Evolutionary conservation across 768 basidiomycete species (phyloP).

Genomic region (Lactifluus hygrophoroides): DNA sequence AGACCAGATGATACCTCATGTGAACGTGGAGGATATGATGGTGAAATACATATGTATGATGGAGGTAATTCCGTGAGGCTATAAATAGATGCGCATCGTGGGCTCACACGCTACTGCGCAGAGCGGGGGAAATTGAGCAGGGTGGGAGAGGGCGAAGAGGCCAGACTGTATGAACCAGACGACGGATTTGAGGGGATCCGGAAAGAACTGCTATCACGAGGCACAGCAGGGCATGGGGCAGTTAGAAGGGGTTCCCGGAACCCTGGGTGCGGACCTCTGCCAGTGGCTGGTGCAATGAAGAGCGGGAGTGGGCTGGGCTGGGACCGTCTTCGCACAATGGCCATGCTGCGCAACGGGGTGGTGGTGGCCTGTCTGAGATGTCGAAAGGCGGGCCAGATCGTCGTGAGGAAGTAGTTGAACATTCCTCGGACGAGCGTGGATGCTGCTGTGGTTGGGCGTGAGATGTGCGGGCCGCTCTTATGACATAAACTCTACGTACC

Average conservation of each 20-base stretch:
- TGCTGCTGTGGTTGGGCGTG: background rate
- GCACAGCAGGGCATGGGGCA: slow-evolving; percentile 1
- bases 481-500: background rate
- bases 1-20: background rate
- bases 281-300: no score
- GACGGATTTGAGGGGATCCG: slow-evolving; percentile 11
- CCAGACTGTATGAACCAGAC: background rate
- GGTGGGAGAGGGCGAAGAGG: background rate
- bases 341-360: background rate
- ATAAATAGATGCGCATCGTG: background rate
- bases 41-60: no score
- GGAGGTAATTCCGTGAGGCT: background rate
- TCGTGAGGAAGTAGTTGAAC: background rate
- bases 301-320: slow-evolving; percentile 3
- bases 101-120: background rate
- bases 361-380: background rate
- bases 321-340: background rate
- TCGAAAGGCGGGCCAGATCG: slow-evolving; percentile 1
- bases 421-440: slow-evolving; percentile 1
- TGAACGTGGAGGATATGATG: background rate
- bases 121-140: background rate
- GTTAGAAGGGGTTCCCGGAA: background rate
- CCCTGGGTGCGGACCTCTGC: background rate
- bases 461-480: background rate
- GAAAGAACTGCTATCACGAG: slow-evolving; percentile 10